These are phyloP conservation scores for Fusarium sp. DNA, from an alignment of 2,329 filamentous ascomycete genomes.

Conservation along the genomic window DNA sequence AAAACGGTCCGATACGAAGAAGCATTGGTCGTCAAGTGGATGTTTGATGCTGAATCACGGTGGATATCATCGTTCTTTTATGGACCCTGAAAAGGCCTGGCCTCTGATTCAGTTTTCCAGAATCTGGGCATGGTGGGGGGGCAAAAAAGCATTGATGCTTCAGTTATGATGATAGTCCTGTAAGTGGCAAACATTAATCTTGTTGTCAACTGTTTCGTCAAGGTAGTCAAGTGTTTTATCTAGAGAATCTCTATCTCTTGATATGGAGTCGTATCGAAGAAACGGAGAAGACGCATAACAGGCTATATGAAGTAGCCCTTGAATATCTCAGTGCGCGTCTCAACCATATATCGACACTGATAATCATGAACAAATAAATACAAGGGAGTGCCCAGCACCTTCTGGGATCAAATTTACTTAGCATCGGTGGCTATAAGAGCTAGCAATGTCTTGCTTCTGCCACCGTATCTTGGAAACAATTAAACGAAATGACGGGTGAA, in stretches of 20 bases:
- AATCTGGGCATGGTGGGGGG: slow-evolving; percentile 11
- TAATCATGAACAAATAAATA: not conserved
- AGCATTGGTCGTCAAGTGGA: slow-evolving; percentile 19
- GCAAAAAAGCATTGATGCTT: not conserved
- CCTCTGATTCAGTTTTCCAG: slow-evolving; percentile 14
- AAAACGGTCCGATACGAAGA: slow-evolving; percentile 40
- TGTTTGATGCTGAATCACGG: slow-evolving; percentile 30
- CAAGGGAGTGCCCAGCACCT: not conserved
- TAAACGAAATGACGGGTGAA: slow-evolving; percentile 14
- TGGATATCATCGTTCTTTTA: slow-evolving; percentile 23
- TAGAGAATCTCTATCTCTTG: too few relatives aligned
- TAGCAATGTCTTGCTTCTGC: slow-evolving; percentile 11
- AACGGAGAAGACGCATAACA: not conserved
- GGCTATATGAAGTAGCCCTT: not conserved
- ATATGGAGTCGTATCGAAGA: not conserved
- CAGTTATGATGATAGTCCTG: not conserved
- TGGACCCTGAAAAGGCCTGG: slow-evolving; percentile 10
- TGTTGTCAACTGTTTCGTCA: slow-evolving; percentile 4
- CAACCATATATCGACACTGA: not conserved
- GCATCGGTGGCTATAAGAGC: not conserved
- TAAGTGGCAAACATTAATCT: not conserved
- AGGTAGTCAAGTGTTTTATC: not conserved
- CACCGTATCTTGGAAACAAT: slow-evolving; percentile 11
- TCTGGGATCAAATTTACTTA: not conserved
- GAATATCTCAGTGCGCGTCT: not conserved